Base-by-base conservation (phyloP, 2,329 filamentous ascomycete species). In the Stagonosporopsis vannaccii region DNA sequence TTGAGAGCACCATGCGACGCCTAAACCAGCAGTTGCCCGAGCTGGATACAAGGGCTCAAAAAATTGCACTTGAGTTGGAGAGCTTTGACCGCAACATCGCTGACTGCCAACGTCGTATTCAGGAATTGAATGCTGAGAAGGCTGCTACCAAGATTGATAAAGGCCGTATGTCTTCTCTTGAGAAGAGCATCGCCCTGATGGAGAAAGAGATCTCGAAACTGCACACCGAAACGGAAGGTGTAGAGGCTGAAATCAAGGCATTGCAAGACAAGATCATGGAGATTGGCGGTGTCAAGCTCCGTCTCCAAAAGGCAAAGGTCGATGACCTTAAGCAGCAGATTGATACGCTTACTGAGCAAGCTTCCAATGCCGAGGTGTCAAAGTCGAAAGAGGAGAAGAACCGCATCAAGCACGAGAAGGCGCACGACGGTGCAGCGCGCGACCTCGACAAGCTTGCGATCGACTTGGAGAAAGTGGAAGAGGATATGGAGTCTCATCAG, bases 211-310 rank as follows among this genome's bases (percentile, higher is more conserved):
- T 97, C 11, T 86, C 90, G 56, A 90, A 89, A 68, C 84, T 99
- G 9, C 91, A 87, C 59, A 82, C 85, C 9, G 92, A 98, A 77
- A 97, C 90, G n/a, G 86, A 90, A 1, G 95, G 89, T 41, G 87
- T 97, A 8, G 95, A 99, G 73, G 88, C 89, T 23, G 95, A 98
- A 76, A 98, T 99, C 77, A 94, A 96, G 78, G 84, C 84, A 19
- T 82, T 99, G 1, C 94, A 99, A 73, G 89, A 95, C 82, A 96
- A 93, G 81, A 99, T 99, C 70, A 98, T 99, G 95, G 90, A 97
- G 76, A 89, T 97, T 61, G 95, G 95, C 71, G 95, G 95, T 77
- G 92, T 98, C 69, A 92, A 91, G 77, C 86, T 99, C 17, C 89
- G 95, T 51, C 86, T 89, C 17, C 94, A 99, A 74, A 93, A 95